These are phyloP conservation scores for Triticum urartu DNA, from an alignment of 176 grass and related monocot species.

Conservation along the genomic window DNA sequence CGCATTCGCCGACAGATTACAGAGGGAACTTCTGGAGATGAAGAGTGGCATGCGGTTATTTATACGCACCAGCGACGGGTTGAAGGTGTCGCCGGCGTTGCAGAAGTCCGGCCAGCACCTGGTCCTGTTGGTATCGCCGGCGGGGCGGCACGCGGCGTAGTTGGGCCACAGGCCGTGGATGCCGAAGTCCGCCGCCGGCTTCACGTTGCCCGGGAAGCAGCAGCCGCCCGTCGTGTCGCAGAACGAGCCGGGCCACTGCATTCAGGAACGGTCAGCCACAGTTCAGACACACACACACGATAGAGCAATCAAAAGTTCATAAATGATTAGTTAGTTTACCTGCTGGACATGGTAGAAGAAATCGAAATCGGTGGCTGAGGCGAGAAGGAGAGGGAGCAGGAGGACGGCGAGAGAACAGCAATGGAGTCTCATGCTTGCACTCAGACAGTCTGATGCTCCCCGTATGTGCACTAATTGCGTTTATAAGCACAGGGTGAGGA, in stretches of 20 bases:
- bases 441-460: background rate
- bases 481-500: too few species aligned
- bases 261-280: background rate
- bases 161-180: slow-evolving; percentile 82
- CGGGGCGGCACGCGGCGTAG: slow-evolving; percentile 28
- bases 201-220: slow-evolving; percentile 52
- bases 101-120: slow-evolving; percentile 22
- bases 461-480: too few species aligned
- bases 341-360: slow-evolving; percentile 88
- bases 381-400: background rate
- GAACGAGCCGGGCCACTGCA: slow-evolving; percentile 68
- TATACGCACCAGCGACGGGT: too few species aligned
- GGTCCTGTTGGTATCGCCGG: background rate
- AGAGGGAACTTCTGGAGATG: too few species aligned
- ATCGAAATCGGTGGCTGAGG: slow-evolving; percentile 29
- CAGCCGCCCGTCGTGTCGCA: slow-evolving; percentile 49
- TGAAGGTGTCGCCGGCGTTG: background rate
- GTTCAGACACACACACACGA: background rate
- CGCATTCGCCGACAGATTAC: too few species aligned
- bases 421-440: background rate
- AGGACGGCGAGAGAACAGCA: background rate
- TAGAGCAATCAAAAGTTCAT: background rate
- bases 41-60: too few species aligned
- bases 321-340: background rate
- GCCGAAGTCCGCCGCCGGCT: slow-evolving; percentile 53